Base-by-base conservation (phyloP, 306 rosid species). In the Spatholobus suberectus region DNA sequence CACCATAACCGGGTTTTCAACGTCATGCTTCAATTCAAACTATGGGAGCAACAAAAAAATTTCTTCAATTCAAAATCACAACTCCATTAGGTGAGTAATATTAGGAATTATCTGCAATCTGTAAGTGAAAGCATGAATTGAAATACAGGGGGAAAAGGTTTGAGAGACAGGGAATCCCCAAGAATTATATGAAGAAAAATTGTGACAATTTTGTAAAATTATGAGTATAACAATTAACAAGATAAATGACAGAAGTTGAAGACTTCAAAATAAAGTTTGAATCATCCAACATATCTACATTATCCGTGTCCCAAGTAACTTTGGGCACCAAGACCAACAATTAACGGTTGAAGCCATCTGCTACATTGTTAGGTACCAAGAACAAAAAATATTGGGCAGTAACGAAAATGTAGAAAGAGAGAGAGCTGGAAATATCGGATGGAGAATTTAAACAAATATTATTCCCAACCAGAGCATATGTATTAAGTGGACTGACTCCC, bases 111-210 rank as follows among this genome's bases (percentile, higher is more conserved):
- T n/a, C n/a, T n/a, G n/a, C n/a, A n/a, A 70, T 44, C 73, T 59
- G 5, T 37, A 80, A 51, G 57, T 27, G 55, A 75, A 20, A 35
- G 73, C 27, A 75, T 58, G 35, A 61, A 80, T 29, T 18, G 62
- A 75, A 67, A 79, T 80, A 57, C 24, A n/a, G n/a, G n/a, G 24
- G 63, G 46, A 52, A 59, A 65, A 71, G 70, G 61, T 83, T 65
- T 55, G 72, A 59, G 59, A 78, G 29, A 78, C 9, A 49, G 8
- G 35, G 27, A 17, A 65, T 73, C 81, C 77, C 65, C 13, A 63
- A 52, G 24, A 66, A 43, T 46, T 73, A 35, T 73, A 65, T 26
- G 18, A 65, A 15, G 78, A n/a, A n/a, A 11, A 52, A 73, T 10
- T 29, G 20, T 66, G 15, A 74, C 10, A 65, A 5, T 0, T 40